Evolutionary conservation across 1,284 basidiomycete genomes (phyloP), one percentile per base, ranked within the genome.

Genomic region (Cutaneotrichosporon arboriforme): DNA sequence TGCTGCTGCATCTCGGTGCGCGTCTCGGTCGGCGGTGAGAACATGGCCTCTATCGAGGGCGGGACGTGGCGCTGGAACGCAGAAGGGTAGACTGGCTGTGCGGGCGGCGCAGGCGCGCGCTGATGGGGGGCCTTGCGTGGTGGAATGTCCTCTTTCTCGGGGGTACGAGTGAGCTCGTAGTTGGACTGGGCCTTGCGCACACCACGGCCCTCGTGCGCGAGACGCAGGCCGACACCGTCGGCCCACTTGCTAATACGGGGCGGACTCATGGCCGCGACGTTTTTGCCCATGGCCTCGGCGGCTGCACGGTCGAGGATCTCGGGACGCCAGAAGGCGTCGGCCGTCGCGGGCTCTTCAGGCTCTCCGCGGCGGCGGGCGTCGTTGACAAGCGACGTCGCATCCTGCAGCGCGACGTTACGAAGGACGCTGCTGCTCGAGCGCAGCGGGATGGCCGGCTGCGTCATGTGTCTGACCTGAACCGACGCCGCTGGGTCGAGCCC

Each of bases 171-270:
- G 10, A 67, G 42, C 46, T 71, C 66, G 55, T 60, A 65, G 41
- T 65, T 63, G 5, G 66, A 67, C 49, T 62, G 61, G n/a, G 61
- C 60, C 44, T 66, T 69, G 40, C 69, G 55, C 1, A 72, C 65
- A 1, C 62, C 65, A 20, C 65, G 58, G 22, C 65, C 65, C 20
- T 61, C 62, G 41, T 60, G 62, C 1, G 66, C 64, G 15, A 70
- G 46, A 14, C 64, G 62, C 4, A 68, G 44, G 1, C 68, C 68
- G 8, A 67, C 61, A 5, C 48, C 51, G 15, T 57, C 54, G 8
- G 57, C 40, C 13, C 51, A 49, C 15, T 41, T 46, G 18, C 41
- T 34, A 33, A 51, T 51, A 17, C 31, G 49, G 50, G 49, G 56
- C 13, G 41, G 64, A 49, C 46, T 55, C 44, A 59, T 59, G 17